Base-by-base conservation (phyloP, 768 basidiomycete species). In the Lentinula boryana region DNA sequence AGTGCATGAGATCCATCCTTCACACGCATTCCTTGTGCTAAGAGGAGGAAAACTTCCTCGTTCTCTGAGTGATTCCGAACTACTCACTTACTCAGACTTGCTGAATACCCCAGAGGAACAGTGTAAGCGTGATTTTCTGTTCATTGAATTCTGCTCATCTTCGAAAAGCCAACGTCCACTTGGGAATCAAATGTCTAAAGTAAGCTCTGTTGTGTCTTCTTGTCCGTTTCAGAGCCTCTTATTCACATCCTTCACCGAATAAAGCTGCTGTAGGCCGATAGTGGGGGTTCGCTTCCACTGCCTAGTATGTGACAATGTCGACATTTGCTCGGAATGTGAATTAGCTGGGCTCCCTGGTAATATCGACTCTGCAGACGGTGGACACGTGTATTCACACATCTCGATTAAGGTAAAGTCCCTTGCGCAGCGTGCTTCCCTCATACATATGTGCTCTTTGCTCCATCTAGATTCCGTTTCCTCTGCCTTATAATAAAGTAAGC, bases 271-370 rank as follows among this genome's bases (percentile, higher is more conserved):
- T 61, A 85, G 88, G 64, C 93, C 94, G 64, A 95, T 98, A 63
- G 82, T 95, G 27, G 95, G 95, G 16, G 92, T 94, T 15, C 83
- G 92, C 4, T 97, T 94, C 73, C 95, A 94, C 67, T 98, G 95
- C 67, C 91, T 91, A 9, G 85, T 92, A 21, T 98, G 95, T 69
- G 84, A 88, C 43, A 83, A 85, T 7, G 81, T 93, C 43, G 91
- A 94, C 66, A 93, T 94, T 36, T 94, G 93, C 65, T 82, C 88
- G 16, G 91, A 92, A 64, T 94, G 92, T 69, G 92, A 94, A 70
- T 87, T 89, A 10, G 91, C 88, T 31, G 92, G 92, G 32, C 78
- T 94, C 36, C 91, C 92, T 2, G 91, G 91, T 5, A 92, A 91
- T 61, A 73, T 93, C 9, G 87, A 92, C 62, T 85, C 88, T 0